phyloP scores from a whole-genome alignment of 2,329 filamentous ascomycete genomes.

The Colletotrichum theobromicola region DNA sequence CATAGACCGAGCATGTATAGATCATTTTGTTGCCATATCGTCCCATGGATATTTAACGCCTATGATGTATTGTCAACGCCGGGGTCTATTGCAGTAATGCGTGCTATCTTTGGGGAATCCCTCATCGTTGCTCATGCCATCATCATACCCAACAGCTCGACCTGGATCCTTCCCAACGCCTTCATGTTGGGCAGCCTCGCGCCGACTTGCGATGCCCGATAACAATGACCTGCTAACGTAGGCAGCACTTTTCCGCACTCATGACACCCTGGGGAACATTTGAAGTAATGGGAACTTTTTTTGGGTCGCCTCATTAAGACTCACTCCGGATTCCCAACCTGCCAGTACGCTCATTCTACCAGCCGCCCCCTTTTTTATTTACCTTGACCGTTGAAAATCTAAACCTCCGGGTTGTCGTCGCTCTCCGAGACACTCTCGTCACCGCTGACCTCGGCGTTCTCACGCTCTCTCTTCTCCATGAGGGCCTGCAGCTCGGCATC shows the following conservation, averaged over 20 bases:
- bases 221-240: neutral
- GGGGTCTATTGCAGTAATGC: neutral
- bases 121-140: neutral
- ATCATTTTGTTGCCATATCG: neutral
- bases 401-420: slow-evolving; percentile 70
- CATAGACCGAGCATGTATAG: neutral
- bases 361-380: slow-evolving; percentile 19
- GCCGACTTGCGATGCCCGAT: neutral
- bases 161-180: neutral
- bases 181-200: neutral
- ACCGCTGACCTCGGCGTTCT: slow-evolving; percentile 97
- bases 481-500: slow-evolving; percentile 95
- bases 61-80: neutral
- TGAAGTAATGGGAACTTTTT: slow-evolving; percentile 11
- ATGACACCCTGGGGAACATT: neutral
- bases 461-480: slow-evolving; percentile 98
- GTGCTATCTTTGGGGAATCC: neutral
- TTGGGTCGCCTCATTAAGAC: slow-evolving; percentile 21
- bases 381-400: slow-evolving; percentile 7
- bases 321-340: slow-evolving; percentile 14
- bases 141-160: neutral
- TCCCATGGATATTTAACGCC: slow-evolving; percentile 27
- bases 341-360: slow-evolving; percentile 23
- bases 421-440: slow-evolving; percentile 97
- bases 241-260: neutral